Evolutionary conservation across 305 asterid genomes (phyloP), one percentile per base, ranked within the genome.

Genomic region (Fraxinus nigra): DNA sequence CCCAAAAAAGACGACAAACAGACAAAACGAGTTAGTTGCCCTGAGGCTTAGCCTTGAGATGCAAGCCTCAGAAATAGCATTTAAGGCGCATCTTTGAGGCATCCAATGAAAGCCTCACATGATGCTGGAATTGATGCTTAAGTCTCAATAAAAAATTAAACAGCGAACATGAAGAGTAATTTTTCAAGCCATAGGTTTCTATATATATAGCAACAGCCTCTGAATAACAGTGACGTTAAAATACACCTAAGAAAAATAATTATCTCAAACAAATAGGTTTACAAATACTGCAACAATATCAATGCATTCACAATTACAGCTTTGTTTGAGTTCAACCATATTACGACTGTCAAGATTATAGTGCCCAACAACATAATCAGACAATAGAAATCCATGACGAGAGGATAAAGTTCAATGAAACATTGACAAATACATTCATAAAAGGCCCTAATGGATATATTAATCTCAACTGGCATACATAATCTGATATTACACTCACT

Each of bases 401-500:
- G 34, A 73, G 18, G 34, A 54, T 34, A 35, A 16, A 43, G 65
- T 32, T 46, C 18, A 70, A 46, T 70, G 38, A 75, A 84, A 77
- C 34, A 24, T 63, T 24, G 32, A 10, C 33, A 78, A 78, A 33
- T 24, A 48, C 59, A 72, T 32, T 75, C 37, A 79, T 70, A 74
- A 20, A 32, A 51, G 79, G 75, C 40, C 20, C 14, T 16, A 75
- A 59, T 26, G 63, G 56, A 72, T 7, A 38, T 76, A 70, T 54
- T 48, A 59, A 72, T 18, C 48, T 4, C 34, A 51, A 79, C 72
- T 10, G 79, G 63, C 26, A 22, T 75, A 43, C 20, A 28, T 20
- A 75, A 79, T 63, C 35, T 48, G 24, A 72, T 61, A 67, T 13
- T 77, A 70, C 75, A 91, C 98, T 92, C 87, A 97, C 99, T 90